These are phyloP conservation scores for Apium graveolens DNA, from an alignment of 129 eudicot species.

Conservation along the genomic window DNA sequence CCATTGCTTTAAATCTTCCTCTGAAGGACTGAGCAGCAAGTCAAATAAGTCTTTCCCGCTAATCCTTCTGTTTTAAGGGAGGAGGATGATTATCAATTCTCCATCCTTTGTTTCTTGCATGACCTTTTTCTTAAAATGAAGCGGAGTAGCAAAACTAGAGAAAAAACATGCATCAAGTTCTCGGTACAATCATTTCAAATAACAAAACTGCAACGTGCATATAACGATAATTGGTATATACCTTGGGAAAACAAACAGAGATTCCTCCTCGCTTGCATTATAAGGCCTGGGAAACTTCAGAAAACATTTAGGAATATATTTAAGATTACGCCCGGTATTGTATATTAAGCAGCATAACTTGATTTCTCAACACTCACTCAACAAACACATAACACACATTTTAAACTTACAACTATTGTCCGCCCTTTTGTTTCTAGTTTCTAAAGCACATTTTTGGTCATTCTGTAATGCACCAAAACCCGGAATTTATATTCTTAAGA, in stretches of 20 bases:
- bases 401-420: background rate
- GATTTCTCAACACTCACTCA: background rate
- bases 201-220: background rate
- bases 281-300: slow-evolving; percentile 61
- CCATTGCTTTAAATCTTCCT: slow-evolving; percentile 80
- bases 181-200: background rate
- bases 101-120: slow-evolving; percentile 84
- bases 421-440: background rate
- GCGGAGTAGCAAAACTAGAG: slow-evolving; percentile 70
- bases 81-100: slow-evolving; percentile 65
- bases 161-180: background rate
- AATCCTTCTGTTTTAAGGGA: slow-evolving; percentile 50
- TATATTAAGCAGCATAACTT: background rate
- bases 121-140: slow-evolving; percentile 75
- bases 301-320: slow-evolving; percentile 3
- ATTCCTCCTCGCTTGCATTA: slow-evolving; percentile 91
- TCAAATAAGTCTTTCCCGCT: slow-evolving; percentile 65
- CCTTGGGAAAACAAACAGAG: slow-evolving; percentile 92
- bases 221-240: background rate
- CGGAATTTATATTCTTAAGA: background rate
- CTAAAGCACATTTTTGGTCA: background rate
- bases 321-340: background rate
- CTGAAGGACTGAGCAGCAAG: slow-evolving; percentile 74
- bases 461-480: background rate
- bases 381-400: background rate